Evolutionary conservation across 2,329 filamentous ascomycete species (phyloP), one percentile per base, ranked within the genome.

Genomic region (Tolypocladium ovalisporum): DNA sequence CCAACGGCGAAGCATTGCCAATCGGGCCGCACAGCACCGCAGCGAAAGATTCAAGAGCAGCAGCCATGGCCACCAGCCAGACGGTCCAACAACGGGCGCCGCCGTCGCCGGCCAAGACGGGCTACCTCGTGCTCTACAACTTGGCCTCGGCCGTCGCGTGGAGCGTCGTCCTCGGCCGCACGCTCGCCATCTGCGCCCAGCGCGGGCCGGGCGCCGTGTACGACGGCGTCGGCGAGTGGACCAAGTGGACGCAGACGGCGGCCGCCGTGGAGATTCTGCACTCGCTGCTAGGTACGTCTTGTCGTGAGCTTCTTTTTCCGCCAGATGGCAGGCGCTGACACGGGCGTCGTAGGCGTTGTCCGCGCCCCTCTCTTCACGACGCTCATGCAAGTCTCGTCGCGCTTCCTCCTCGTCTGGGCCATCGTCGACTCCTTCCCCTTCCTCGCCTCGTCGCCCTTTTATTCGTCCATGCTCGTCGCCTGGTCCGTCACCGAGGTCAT

Each of bases 401-500:
- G 94, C 55, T 83, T 96, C 66, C 82, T 96, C 62, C 86, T 97
- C 62, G 89, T 97, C 64, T 97, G 92, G 90, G 86, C 82, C 64
- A 80, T 97, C 61, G 85, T 90, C 67, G 80, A 85, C 68, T 78
- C 80, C 44, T 96, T 93, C 75, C 89, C 88, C 12, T 73, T 77
- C 57, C 80, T 87, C 56, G 83, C 84, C 59, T 67, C 74, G 55
- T 82, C 78, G 61, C 75, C 80, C 24, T 82, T 80, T 57, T 95
- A 92, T 78, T 78, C 84, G 63, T 82, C 80, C 65, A 90, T 96
- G 89, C 80, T 97, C 58, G 67, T 87, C 57, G 92, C 94, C 36
- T 97, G 94, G 93, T 87, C 85, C 62, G 72, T 90, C 59, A 97
- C 94, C 60, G 94, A 99, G 76, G 88, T 96, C 56, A 87, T 97